Base-by-base conservation (phyloP, 805 yeast species). In the Cyberlindnera samutprakarnensis region DNA sequence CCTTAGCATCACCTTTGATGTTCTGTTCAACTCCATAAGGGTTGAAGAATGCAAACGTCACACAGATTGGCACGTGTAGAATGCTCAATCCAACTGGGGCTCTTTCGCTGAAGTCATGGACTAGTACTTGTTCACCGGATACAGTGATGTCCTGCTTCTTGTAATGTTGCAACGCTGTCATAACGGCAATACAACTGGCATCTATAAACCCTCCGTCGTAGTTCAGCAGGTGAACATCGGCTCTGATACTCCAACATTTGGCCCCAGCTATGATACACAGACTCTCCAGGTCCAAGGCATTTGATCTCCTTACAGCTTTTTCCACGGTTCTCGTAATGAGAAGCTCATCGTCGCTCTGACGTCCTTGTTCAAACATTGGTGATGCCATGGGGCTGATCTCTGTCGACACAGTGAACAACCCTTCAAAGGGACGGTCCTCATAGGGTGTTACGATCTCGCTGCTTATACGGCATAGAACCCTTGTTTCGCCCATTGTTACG, bases 131-230 rank as follows among this genome's bases (percentile, higher is more conserved):
- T 25, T 75, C 78, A 11, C 80, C 81, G 26, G 67, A 66, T 8
- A 87, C 75, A 2, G 87, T 72, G 20, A 86, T 71, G 55, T 88
- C 96, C 9, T 95, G 94, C 46, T 83, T 78, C 35, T 72, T 72
- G 57, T 75, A 92, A 54, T 88, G 96, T 43, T 78, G 65, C 33
- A 92, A 63, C 1, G 84, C 95, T 7, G 90, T 73, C 70, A 86
- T 80, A 7, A 86, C 96, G 0, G 92, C 97, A 35, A 87, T 68
- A 58, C 95, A 84, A 25, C 90, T 79, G 6, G 86, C 82, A 56
- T 92, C 98, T 25, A 88, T 78, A 29, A 92, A 70, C 14, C 94
- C 94, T 25, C 98, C 98, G 57, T 92, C 98, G 50, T 75, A 86
- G 52, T 87, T 81, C 36, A 92, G 59, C 47, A 84, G 83, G 50